Evolutionary conservation across 2,329 filamentous ascomycete species (phyloP).

Genomic region (Teratosphaeria epicoccoides): DNA sequence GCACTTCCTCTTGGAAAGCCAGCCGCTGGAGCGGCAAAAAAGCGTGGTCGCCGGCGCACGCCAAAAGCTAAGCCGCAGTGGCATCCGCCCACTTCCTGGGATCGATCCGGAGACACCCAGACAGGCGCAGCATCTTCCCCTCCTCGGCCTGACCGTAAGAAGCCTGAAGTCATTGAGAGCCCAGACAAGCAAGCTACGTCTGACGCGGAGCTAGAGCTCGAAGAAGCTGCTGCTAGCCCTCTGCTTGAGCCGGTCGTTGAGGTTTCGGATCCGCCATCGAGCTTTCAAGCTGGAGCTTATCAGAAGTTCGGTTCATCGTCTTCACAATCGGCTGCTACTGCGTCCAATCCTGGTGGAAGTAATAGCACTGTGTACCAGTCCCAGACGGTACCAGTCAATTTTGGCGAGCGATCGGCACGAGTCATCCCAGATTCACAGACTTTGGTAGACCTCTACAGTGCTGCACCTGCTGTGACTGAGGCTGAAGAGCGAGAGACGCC

Average conservation of each 20-base stretch:
- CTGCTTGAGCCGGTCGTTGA: conserved; percentile 5
- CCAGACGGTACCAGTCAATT: conserved; percentile 8
- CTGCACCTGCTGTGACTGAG: conserved; percentile 1
- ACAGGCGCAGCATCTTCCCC: background rate
- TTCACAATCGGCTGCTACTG: background rate
- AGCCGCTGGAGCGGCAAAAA: background rate
- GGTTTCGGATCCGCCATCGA: conserved; percentile 17
- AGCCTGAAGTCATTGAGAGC: conserved; percentile 19
- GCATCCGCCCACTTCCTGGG: background rate
- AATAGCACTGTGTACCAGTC: background rate
- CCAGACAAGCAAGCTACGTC: conserved; percentile 2
- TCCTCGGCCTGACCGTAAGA: background rate
- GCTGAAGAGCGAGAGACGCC: too few relatives aligned
- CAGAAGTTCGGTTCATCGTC: conserved; percentile 8
- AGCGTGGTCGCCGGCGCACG: background rate
- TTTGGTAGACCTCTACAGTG: conserved; percentile 3
- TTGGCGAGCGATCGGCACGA: conserved; percentile 2
- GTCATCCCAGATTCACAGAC: conserved; percentile 12
- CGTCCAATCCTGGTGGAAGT: background rate
- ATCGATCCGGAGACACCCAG: background rate
- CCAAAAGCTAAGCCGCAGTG: background rate
- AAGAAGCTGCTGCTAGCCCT: background rate
- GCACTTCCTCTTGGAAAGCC: background rate
- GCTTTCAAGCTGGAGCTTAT: conserved; percentile 17
- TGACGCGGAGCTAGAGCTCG: background rate